Evolutionary conservation across 768 basidiomycete genomes (phyloP).

Genomic region (Boletus fagicola): DNA sequence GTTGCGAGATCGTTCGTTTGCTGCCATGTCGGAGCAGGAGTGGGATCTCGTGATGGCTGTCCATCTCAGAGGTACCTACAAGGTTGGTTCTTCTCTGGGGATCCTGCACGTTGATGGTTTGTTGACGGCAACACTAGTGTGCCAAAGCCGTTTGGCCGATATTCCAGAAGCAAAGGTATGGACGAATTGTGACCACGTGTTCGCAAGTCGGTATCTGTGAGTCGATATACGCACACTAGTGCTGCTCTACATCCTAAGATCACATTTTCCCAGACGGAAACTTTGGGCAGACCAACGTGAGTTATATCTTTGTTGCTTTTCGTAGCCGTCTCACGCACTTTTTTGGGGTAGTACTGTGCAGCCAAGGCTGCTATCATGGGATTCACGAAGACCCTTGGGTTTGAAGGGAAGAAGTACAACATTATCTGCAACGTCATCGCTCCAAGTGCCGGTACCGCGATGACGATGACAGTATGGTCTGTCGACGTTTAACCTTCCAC

Average conservation of each 20-base stretch:
- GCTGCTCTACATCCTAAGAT: neutral
- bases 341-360: constrained; percentile 65
- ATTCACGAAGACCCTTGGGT: constrained; percentile 82
- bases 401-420: constrained; percentile 89
- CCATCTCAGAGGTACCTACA: constrained; percentile 90
- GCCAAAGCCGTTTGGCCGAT: constrained; percentile 94
- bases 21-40: constrained; percentile 83
- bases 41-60: constrained; percentile 93
- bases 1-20: constrained; percentile 89
- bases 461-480: constrained; percentile 80
- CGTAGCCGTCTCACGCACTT: neutral
- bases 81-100: constrained; percentile 42
- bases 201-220: constrained; percentile 91
- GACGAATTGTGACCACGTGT: constrained; percentile 91
- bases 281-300: constrained; percentile 89
- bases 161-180: constrained; percentile 95
- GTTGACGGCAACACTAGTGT: constrained; percentile 50
- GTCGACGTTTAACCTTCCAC: constrained; percentile 20
- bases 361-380: constrained; percentile 93
- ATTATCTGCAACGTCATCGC: constrained; percentile 88
- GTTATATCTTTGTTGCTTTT: constrained; percentile 10
- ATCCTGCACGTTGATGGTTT: neutral
- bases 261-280: constrained; percentile 68
- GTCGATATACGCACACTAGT: constrained; percentile 29
- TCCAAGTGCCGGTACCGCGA: constrained; percentile 86